Evolutionary conservation across 2,329 filamentous ascomycete species (phyloP).

Genomic region (Alternaria postmessia): DNA sequence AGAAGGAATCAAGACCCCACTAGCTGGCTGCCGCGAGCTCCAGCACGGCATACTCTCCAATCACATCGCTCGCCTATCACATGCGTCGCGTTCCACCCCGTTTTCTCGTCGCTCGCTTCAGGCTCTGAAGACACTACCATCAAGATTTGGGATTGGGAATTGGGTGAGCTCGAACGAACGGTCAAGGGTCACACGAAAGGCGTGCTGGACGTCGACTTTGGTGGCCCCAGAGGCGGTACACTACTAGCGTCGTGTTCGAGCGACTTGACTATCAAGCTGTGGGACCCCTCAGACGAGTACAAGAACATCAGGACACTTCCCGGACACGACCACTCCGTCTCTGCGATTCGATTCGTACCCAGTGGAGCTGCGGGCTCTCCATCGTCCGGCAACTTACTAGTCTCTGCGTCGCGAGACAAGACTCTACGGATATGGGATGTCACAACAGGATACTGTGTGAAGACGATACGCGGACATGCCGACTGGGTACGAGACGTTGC

Average conservation of each 20-base stretch:
- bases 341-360: conserved; percentile 86
- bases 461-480: conserved; percentile 83
- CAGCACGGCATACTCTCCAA: conserved; percentile 81
- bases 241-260: conserved; percentile 85
- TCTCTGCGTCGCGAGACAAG: conserved; percentile 85
- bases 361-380: conserved; percentile 80
- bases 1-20: conserved; percentile 83
- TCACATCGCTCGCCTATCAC: conserved; percentile 84
- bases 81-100: conserved; percentile 89
- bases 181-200: conserved; percentile 92
- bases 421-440: conserved; percentile 91
- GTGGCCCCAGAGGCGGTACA: conserved; percentile 80
- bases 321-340: conserved; percentile 92
- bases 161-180: conserved; percentile 88
- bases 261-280: conserved; percentile 92
- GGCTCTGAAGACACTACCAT: conserved; percentile 93
- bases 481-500: conserved; percentile 93
- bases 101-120: conserved; percentile 88
- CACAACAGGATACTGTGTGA: conserved; percentile 89
- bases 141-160: conserved; percentile 97
- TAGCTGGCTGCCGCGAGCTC: conserved; percentile 85
- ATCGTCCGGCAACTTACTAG: conserved; percentile 82
- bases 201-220: conserved; percentile 88
- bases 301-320: conserved; percentile 92
- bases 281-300: conserved; percentile 91